Evolutionary conservation across 2,329 filamentous ascomycete species (phyloP).

Genomic region (Verticillium zaregamsianum): DNA sequence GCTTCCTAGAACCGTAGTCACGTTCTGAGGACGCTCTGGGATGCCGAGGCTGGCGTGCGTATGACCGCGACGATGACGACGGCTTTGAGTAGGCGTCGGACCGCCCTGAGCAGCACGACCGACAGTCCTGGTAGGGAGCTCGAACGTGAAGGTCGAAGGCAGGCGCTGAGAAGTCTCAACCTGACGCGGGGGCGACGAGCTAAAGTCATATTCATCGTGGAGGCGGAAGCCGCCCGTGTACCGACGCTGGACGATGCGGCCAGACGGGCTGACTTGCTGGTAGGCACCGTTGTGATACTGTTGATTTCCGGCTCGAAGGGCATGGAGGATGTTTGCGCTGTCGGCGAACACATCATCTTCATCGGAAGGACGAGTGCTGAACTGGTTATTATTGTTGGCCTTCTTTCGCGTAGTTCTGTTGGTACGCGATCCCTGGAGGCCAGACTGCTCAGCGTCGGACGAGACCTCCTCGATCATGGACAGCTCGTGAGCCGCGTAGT

Average conservation of each 20-base stretch:
- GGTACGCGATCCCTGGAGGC: neutral
- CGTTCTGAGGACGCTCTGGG: neutral
- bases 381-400: neutral
- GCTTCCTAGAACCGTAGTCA: neutral
- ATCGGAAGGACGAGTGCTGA: neutral
- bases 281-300: neutral
- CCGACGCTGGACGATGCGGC: neutral
- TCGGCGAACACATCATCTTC: neutral
- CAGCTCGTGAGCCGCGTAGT: neutral
- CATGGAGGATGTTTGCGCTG: neutral
- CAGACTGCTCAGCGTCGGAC: neutral
- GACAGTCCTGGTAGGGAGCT: neutral
- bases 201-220: neutral
- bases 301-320: neutral
- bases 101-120: neutral
- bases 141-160: neutral
- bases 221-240: neutral
- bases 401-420: neutral
- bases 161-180: neutral
- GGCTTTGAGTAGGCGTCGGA: neutral
- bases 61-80: neutral
- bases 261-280: neutral
- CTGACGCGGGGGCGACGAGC: neutral
- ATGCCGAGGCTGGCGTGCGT: neutral
- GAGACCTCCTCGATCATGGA: slow-evolving; percentile 2